Conservation (phyloP, 2,329 filamentous ascomycete species). For the Harringtonia aguacate region DNA sequence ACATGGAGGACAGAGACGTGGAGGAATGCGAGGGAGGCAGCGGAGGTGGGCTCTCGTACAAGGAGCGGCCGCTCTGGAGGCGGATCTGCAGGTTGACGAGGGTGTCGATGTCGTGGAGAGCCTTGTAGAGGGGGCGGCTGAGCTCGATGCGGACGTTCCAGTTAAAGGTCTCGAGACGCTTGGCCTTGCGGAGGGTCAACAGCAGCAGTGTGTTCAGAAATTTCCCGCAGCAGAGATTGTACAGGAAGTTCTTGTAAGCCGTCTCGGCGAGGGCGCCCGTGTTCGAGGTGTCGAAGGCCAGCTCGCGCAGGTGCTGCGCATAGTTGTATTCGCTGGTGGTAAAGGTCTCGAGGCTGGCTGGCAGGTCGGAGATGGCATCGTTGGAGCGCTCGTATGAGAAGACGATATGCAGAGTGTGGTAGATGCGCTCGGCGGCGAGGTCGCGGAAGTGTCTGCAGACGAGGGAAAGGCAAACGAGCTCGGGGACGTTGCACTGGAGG, state of each 20-base stretch:
- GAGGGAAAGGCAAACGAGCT: slow-evolving; percentile 46
- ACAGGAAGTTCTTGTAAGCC: slow-evolving; percentile 43
- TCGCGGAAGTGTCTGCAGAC: slow-evolving; percentile 48
- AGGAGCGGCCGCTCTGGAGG: slow-evolving; percentile 45
- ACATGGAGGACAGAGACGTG: neutral
- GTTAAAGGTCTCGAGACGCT: slow-evolving; percentile 45
- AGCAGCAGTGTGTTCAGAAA: slow-evolving; percentile 52
- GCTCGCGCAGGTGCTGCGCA: slow-evolving; percentile 42
- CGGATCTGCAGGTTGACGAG: slow-evolving; percentile 46
- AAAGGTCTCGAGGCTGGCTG: slow-evolving; percentile 49
- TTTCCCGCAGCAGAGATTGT: slow-evolving; percentile 47
- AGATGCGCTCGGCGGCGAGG: slow-evolving; percentile 46
- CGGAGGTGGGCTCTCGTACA: slow-evolving; percentile 38
- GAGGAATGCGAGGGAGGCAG: slow-evolving; percentile 24
- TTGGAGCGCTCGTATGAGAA: slow-evolving; percentile 48
- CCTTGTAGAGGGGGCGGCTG: slow-evolving; percentile 44
- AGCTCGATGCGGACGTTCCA: slow-evolving; percentile 58
- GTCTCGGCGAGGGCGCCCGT: slow-evolving; percentile 40
- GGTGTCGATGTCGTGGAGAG: slow-evolving; percentile 41
- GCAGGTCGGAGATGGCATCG: slow-evolving; percentile 45
- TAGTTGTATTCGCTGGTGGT: slow-evolving; percentile 55
- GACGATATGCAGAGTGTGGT: slow-evolving; percentile 48
- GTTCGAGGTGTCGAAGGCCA: slow-evolving; percentile 45
- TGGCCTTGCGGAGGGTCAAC: slow-evolving; percentile 43
- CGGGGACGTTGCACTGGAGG: slow-evolving; percentile 29